Evolutionary conservation across 495 filamentous ascomycete species (phyloP).

Genomic region (Aspergillus wentii): DNA sequence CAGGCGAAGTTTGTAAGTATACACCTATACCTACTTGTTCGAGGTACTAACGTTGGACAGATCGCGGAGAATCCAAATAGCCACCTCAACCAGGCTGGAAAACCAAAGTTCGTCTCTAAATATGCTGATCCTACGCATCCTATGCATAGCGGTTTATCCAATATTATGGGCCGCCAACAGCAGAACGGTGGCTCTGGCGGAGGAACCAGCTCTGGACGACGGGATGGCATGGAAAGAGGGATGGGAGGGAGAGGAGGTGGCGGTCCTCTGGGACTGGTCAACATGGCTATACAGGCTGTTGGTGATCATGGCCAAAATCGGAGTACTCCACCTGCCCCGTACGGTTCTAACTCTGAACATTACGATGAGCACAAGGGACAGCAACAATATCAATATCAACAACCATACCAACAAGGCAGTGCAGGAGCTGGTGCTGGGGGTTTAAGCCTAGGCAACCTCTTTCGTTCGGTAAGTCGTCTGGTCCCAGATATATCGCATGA

Average conservation of each 20-base stretch:
- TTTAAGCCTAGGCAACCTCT: constrained; percentile 11
- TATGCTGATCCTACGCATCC: constrained; percentile 44
- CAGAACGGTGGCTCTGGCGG: constrained; percentile 1
- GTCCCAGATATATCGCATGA: neutral
- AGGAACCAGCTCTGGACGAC: too few species aligned
- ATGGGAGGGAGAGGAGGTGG: constrained; percentile 1
- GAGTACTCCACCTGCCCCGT: neutral
- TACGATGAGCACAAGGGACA: constrained; percentile 1
- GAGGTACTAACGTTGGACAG: constrained; percentile 4
- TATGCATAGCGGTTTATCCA: constrained; percentile 1
- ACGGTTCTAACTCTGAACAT: neutral
- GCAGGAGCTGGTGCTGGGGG: neutral
- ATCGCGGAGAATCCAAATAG: constrained; percentile 15
- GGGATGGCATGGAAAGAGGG: constrained; percentile 2
- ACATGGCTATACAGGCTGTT: neutral
- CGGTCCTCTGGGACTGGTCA: constrained; percentile 6
- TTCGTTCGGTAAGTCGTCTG: constrained; percentile 15
- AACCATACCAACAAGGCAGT: neutral
- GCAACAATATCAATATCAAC: neutral
- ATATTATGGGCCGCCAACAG: neutral
- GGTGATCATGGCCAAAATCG: neutral
- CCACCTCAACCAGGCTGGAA: constrained; percentile 10
- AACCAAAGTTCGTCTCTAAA: constrained; percentile 30
- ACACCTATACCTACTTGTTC: neutral
- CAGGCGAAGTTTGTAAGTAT: constrained; percentile 53